A percentile compares a stretch with the other conserved stretches of the same genome.
These are phyloP conservation scores for Ceratocystis diversiconidia DNA, from an alignment of 2,329 filamentous ascomycete species.

Conservation along the genomic window DNA sequence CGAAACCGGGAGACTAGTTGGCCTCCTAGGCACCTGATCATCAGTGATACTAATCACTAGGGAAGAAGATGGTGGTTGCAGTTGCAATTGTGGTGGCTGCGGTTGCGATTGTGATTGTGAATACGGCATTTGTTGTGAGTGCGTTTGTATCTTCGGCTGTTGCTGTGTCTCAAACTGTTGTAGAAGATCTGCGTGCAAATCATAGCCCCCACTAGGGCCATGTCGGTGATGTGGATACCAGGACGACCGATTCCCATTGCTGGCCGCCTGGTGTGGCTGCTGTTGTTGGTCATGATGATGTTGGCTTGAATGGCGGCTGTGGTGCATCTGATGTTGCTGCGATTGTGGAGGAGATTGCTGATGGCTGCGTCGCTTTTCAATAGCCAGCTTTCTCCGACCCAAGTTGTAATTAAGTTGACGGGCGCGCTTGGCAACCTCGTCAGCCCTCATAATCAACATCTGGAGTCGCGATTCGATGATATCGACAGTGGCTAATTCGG, in stretches of 20 bases:
- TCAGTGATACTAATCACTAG: constrained; percentile 13
- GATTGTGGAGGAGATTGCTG: constrained; percentile 20
- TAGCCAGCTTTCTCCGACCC: constrained; percentile 59
- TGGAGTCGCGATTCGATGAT: constrained; percentile 68
- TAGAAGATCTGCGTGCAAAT: constrained; percentile 41
- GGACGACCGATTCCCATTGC: constrained; percentile 9
- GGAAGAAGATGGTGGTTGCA: constrained; percentile 1
- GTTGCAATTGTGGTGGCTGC: not conserved
- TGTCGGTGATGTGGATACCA: constrained; percentile 17
- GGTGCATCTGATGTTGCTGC: constrained; percentile 9
- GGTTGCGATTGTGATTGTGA: not conserved
- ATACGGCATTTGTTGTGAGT: not conserved
- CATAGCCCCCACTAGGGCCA: constrained; percentile 24
- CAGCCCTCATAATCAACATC: constrained; percentile 65
- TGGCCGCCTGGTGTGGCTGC: not conserved
- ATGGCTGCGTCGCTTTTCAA: constrained; percentile 45
- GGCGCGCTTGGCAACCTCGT: constrained; percentile 49
- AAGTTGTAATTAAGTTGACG: constrained; percentile 70
- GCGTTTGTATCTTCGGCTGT: constrained; percentile 1
- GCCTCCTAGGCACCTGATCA: constrained; percentile 11
- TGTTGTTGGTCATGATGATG: not conserved
- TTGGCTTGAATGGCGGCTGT: constrained; percentile 3
- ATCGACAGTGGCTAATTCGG: constrained; percentile 69
- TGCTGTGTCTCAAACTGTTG: constrained; percentile 33
- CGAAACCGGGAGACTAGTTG: constrained; percentile 16